These are phyloP conservation scores for Fusarium tupiense DNA, from an alignment of 2,329 filamentous ascomycete species.

Conservation along the genomic window DNA sequence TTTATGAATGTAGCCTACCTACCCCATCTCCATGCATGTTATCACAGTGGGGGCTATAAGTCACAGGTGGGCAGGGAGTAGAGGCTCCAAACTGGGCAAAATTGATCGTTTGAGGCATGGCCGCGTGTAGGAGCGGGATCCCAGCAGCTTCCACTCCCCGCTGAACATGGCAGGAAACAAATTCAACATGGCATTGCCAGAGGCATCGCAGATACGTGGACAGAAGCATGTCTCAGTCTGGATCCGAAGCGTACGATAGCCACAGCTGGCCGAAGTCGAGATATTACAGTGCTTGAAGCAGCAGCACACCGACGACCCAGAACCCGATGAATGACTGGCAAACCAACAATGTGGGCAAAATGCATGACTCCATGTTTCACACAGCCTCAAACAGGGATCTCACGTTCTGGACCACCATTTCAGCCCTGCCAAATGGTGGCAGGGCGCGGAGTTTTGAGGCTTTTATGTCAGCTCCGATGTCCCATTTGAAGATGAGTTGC, in stretches of 20 bases:
- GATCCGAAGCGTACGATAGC: too few relatives aligned
- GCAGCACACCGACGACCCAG: neutral
- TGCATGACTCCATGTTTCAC: neutral
- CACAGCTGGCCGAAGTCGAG: neutral
- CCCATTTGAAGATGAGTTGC: neutral
- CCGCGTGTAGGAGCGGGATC: neutral
- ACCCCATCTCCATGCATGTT: neutral
- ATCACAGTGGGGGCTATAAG: neutral
- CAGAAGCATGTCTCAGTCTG: neutral
- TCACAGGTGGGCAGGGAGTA: neutral
- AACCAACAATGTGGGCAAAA: neutral
- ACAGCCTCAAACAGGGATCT: slow-evolving; percentile 4
- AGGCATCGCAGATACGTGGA: neutral
- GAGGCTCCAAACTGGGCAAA: neutral
- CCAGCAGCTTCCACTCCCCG: neutral
- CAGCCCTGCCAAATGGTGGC: neutral
- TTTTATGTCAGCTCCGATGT: neutral
- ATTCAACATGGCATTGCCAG: too few relatives aligned
- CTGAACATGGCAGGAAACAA: neutral
- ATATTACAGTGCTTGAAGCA: neutral
- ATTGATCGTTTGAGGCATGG: neutral
- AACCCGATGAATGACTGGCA: neutral
- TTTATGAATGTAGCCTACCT: neutral
- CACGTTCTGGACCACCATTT: neutral
- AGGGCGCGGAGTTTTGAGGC: neutral